Conservation (phyloP, 1,284 basidiomycete genomes). For the Gastroboletus turbinatus region DNA sequence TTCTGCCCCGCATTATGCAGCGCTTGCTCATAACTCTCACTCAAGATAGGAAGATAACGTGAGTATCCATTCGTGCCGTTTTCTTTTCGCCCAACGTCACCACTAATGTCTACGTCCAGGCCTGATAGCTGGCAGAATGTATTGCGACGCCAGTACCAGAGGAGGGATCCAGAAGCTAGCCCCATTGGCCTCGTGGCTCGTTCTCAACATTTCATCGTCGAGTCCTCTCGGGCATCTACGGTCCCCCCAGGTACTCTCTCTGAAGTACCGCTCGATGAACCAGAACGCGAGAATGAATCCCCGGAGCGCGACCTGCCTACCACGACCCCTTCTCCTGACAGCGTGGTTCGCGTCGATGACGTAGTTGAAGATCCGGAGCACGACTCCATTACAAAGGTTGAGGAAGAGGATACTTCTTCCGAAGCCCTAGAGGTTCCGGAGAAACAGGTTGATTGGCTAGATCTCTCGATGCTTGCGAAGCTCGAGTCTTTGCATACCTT, state of each 20-base stretch:
- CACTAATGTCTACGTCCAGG: slow-evolving; percentile 39
- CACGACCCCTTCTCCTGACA: slow-evolving; percentile 1
- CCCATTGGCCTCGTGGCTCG: slow-evolving; percentile 56
- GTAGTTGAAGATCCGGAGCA: slow-evolving; percentile 3
- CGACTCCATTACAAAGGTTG: slow-evolving; percentile 14
- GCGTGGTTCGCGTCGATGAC: background rate
- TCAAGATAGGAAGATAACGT: slow-evolving; percentile 81
- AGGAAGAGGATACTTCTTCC: slow-evolving; percentile 25
- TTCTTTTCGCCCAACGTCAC: slow-evolving; percentile 17
- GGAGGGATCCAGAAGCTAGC: slow-evolving; percentile 65
- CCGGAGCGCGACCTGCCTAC: slow-evolving; percentile 1
- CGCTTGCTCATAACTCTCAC: slow-evolving; percentile 69
- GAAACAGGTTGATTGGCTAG: slow-evolving; percentile 55
- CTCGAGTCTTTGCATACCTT: slow-evolving; percentile 75
- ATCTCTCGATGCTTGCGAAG: slow-evolving; percentile 68
- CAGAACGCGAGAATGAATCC: slow-evolving; percentile 5
- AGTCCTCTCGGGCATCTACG: slow-evolving; percentile 32
- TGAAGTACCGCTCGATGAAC: slow-evolving; percentile 11
- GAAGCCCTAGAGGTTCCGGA: slow-evolving; percentile 18
- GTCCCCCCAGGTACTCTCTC: slow-evolving; percentile 13
- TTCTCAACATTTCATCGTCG: slow-evolving; percentile 18
- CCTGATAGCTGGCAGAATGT: slow-evolving; percentile 73
- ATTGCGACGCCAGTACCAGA: slow-evolving; percentile 69
- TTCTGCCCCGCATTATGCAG: slow-evolving; percentile 71
- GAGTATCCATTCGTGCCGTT: slow-evolving; percentile 34